Base-by-base conservation (phyloP, 2,329 filamentous ascomycete species). In the Chaetomium sp. region DNA sequence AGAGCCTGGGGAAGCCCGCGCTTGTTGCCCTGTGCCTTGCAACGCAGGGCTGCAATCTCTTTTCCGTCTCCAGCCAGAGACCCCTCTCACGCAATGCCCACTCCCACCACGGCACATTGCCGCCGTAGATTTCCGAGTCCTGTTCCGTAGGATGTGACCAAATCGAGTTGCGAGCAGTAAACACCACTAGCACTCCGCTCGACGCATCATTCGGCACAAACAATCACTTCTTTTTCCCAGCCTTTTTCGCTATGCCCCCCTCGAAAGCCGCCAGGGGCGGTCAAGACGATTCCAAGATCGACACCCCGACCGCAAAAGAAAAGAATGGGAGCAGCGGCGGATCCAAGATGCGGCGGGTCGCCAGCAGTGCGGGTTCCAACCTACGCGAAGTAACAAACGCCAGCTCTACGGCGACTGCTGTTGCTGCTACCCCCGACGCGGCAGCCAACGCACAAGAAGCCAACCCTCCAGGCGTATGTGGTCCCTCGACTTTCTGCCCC, bases 311-410 rank as follows among this genome's bases (percentile, higher is more conserved):
- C 63, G 55, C 71, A n/a, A 81, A 83, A 71, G 80, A 83, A 65
- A 83, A 82, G 73, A 78, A 76, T 65, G 76, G 76, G 59, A 68
- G 73, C 45, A 74, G 68, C 47, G 64, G 63, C 62, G 61, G 74
- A 61, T 72, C 79, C 65, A 87, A 87, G 74, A 80, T 85, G 76
- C 83, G 83, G 60, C 81, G 85, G 45, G 81, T 81, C 19, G 83
- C 80, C 62, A 85, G 82, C 74, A 82, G 82, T 62, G 79, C 79
- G 13, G 83, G 81, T 50, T 78, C 80, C 21, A 80, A 82, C 47
- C 73, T 79, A 59, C 79, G 79, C 71, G 81, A 84, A 56, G 77
- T 76, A 54, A 75, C 76, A 66, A 81, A 76, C 66, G 80, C 76
- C 35, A 66, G 59, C 38, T 61, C 68, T 29, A 60, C 63, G 33